These are phyloP conservation scores for Moringa oleifera DNA, from an alignment of 345 rosid genomes.

Conservation along the genomic window DNA sequence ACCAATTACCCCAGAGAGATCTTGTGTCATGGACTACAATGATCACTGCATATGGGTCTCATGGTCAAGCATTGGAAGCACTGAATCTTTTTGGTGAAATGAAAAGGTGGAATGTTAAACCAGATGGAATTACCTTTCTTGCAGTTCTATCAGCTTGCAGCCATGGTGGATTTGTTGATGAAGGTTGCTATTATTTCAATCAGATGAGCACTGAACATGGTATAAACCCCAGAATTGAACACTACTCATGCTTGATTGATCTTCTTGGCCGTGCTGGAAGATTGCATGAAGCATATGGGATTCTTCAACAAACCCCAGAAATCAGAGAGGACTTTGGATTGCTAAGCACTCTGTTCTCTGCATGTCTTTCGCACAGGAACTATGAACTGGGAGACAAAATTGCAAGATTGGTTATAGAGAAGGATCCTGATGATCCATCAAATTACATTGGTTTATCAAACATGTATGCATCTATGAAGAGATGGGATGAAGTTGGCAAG, in stretches of 20 bases:
- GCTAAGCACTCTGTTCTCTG: conserved; percentile 60
- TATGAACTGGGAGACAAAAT: conserved; percentile 45
- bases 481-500: conserved; percentile 57
- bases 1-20: conserved; percentile 44
- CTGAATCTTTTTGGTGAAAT: conserved; percentile 46
- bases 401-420: conserved; percentile 35
- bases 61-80: conserved; percentile 55
- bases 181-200: conserved; percentile 42
- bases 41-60: conserved; percentile 70
- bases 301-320: conserved; percentile 35
- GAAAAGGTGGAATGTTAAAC: conserved; percentile 39
- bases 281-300: conserved; percentile 52
- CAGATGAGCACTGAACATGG: conserved; percentile 33
- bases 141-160: conserved; percentile 69
- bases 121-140: conserved; percentile 57
- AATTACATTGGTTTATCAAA: conserved; percentile 41
- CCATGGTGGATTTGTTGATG: conserved; percentile 59
- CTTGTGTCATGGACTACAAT: conserved; percentile 68
- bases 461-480: conserved; percentile 43
- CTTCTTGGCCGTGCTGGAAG: conserved; percentile 70
- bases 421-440: conserved; percentile 42
- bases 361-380: conserved; percentile 46
- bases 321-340: conserved; percentile 39
- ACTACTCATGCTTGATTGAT: conserved; percentile 72
- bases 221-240: conserved; percentile 47